Evolutionary conservation across 257 asterid species (phyloP).

Genomic region (Plantago major): DNA sequence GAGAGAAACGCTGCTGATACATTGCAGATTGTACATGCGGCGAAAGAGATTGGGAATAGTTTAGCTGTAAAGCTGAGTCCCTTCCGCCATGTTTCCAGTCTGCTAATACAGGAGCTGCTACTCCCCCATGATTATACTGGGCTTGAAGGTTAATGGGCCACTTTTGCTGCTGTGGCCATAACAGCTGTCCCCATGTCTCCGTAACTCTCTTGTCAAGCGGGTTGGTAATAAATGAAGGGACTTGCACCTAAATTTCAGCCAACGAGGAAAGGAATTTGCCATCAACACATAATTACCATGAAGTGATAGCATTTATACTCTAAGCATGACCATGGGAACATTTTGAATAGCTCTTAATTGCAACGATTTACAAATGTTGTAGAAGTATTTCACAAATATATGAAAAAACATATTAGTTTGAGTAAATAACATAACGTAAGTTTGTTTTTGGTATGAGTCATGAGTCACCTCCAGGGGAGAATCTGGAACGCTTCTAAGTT

Average conservation of each 20-base stretch:
- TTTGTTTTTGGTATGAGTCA: too few relatives aligned
- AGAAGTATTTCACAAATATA: too few relatives aligned
- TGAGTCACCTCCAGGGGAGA: too few relatives aligned
- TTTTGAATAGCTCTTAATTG: too few relatives aligned
- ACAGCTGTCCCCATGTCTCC: constrained; percentile 26
- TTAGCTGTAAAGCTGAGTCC: constrained; percentile 32
- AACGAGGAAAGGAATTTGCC: constrained; percentile 13
- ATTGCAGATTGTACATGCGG: constrained; percentile 42
- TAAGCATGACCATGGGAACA: too few relatives aligned
- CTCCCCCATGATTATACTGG: constrained; percentile 30
- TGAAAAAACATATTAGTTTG: too few relatives aligned
- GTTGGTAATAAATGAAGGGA: constrained; percentile 38
- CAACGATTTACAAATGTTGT: too few relatives aligned
- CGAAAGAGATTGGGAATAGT: constrained; percentile 39
- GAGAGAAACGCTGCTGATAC: constrained; percentile 33
- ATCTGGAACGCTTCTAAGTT: too few relatives aligned
- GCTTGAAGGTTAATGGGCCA: constrained; percentile 28
- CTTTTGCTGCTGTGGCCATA: constrained; percentile 27
- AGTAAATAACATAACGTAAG: too few relatives aligned
- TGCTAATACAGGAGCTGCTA: constrained; percentile 15
- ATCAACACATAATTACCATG: not conserved
- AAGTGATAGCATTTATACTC: not conserved
- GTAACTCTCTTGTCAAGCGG: constrained; percentile 21
- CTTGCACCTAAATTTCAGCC: constrained; percentile 35
- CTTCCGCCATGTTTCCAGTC: constrained; percentile 35